phyloP scores from a whole-genome alignment of 2,329 filamentous ascomycete species.

The Apiospora kogelbergensis region DNA sequence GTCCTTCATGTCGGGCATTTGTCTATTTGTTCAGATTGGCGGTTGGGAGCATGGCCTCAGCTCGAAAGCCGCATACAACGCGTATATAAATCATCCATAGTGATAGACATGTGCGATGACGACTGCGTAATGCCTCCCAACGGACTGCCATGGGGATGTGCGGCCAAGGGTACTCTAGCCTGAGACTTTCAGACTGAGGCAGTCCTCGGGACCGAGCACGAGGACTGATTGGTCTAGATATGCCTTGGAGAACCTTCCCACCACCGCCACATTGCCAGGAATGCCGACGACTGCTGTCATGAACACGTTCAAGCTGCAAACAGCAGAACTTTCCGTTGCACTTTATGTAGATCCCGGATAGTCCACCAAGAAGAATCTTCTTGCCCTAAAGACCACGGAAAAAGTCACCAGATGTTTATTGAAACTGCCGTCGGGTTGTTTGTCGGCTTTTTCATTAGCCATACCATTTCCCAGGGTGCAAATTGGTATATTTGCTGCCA shows the following conservation, averaged over 20 bases:
- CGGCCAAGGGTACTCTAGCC: background rate
- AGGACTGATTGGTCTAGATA: background rate
- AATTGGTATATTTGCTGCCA: background rate
- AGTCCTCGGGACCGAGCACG: background rate
- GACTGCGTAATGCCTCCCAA: background rate
- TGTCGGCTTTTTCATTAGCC: background rate
- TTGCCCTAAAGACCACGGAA: background rate
- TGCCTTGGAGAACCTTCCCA: background rate
- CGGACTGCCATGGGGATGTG: conserved; percentile 3
- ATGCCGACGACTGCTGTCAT: conserved; percentile 1
- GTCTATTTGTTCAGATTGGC: background rate
- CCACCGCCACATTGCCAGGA: background rate
- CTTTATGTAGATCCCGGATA: background rate
- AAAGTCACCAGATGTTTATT: background rate
- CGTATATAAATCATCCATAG: background rate
- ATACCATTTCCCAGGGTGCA: background rate
- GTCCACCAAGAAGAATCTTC: background rate
- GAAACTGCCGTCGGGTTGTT: background rate
- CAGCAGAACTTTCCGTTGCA: no score
- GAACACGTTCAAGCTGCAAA: background rate
- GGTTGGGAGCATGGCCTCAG: background rate
- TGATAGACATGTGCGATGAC: background rate
- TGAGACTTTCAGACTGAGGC: background rate
- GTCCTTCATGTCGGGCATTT: background rate
- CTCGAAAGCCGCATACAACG: background rate